A percentile compares a stretch with the other conserved stretches of the same genome.
These are phyloP conservation scores for Artemisia argyi DNA, from an alignment of 129 eudicot species.

Conservation along the genomic window DNA sequence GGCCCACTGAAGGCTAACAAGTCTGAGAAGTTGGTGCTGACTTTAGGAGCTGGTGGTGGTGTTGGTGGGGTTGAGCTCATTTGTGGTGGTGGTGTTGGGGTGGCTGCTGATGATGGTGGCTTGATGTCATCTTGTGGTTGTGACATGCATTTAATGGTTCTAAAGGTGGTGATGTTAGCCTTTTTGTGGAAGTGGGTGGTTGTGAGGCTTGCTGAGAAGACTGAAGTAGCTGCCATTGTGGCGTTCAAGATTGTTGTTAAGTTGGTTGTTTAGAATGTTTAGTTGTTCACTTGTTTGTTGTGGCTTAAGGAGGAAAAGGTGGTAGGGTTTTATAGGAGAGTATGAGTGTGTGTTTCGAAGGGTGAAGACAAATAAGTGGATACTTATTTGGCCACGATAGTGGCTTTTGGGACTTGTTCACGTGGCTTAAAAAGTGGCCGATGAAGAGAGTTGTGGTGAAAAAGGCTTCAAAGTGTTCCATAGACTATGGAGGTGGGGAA, in stretches of 20 bases:
- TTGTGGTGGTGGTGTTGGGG: slow-evolving; percentile 2
- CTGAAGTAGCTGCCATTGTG: slow-evolving; percentile 41
- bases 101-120: slow-evolving; percentile 1
- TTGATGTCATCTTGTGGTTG: slow-evolving; percentile 21
- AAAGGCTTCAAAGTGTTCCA: slow-evolving; percentile 8
- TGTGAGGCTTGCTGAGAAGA: slow-evolving; percentile 23
- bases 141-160: slow-evolving; percentile 26
- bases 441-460: slow-evolving; percentile 8
- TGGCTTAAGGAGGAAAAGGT: neutral
- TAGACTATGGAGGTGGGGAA: neutral
- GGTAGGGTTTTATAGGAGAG: slow-evolving; percentile 28
- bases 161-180: neutral
- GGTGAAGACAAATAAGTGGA: slow-evolving; percentile 44
- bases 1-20: slow-evolving; percentile 68
- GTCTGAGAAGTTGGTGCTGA: slow-evolving; percentile 40
- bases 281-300: neutral
- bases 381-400: slow-evolving; percentile 57
- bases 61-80: neutral
- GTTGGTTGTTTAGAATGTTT: neutral
- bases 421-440: slow-evolving; percentile 29
- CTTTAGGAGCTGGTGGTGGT: slow-evolving; percentile 16
- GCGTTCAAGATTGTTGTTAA: no score
- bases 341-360: no score
- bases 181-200: neutral
- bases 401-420: slow-evolving; percentile 11